Percentiles rank a stretch among this genome's conserved stretches.
Conservation (phyloP, 805 yeast species). For the Candida qinlingensis region DNA sequence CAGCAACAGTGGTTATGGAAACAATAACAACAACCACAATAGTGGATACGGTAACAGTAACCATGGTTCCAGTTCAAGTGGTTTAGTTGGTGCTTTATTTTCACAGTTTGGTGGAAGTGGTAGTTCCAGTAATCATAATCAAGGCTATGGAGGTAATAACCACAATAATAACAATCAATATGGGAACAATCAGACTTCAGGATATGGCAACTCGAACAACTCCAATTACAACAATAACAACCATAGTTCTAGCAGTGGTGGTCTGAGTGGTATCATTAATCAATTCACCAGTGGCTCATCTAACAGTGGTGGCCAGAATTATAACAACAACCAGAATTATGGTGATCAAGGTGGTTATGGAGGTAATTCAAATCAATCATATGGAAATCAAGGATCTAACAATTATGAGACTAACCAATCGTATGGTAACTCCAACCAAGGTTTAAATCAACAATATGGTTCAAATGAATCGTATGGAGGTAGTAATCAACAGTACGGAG, state of each 20-base stretch:
- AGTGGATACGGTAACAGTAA: not conserved
- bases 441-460: constrained; percentile 1
- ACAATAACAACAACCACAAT: not conserved
- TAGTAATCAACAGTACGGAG: not conserved
- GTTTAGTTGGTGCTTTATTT: constrained; percentile 4
- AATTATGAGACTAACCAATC: no score
- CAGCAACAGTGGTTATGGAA: not conserved
- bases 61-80: constrained; percentile 1
- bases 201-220: not conserved
- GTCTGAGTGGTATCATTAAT: constrained; percentile 1
- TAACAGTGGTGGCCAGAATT: not conserved
- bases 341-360: constrained; percentile 1
- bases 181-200: not conserved
- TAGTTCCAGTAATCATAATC: not conserved
- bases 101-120: constrained; percentile 12
- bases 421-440: not conserved
- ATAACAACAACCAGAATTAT: not conserved
- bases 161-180: constrained; percentile 4
- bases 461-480: not conserved
- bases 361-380: not conserved
- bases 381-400: no score
- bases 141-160: constrained; percentile 1
- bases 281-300: not conserved
- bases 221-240: not conserved
- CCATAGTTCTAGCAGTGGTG: not conserved